Conservation (phyloP, 495 filamentous ascomycete species). For the Podospora pseudocomata region DNA sequence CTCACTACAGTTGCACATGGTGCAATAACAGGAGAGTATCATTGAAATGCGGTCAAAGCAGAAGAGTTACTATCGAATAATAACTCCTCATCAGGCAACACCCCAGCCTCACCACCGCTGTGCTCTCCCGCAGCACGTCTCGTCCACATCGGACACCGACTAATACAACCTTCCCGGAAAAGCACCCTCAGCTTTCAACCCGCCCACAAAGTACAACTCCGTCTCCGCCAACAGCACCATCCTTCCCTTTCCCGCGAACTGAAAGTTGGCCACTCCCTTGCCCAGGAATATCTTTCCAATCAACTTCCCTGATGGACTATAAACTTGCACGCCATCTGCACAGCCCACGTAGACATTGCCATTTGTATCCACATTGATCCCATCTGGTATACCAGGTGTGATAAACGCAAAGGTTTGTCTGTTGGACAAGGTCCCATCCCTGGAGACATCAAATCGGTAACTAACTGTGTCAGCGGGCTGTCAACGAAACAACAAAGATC, state of each 20-base stretch:
- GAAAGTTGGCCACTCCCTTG: conserved; percentile 49
- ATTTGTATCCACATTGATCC: conserved; percentile 55
- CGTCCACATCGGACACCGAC: not conserved
- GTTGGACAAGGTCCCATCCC: conserved; percentile 42
- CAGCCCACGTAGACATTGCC: conserved; percentile 60
- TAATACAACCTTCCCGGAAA: conserved; percentile 25
- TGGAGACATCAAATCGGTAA: conserved; percentile 40
- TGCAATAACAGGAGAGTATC: too few species aligned
- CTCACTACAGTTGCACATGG: too few species aligned
- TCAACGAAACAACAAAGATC: not conserved
- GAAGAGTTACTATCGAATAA: not conserved
- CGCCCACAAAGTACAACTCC: conserved; percentile 45
- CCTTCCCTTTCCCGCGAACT: conserved; percentile 52
- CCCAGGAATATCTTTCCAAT: conserved; percentile 56
- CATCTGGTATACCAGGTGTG: conserved; percentile 54
- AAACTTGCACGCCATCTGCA: conserved; percentile 62
- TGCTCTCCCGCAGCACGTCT: not conserved
- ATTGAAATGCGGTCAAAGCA: too few species aligned
- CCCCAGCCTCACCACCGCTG: too few species aligned
- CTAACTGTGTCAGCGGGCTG: conserved; percentile 20
- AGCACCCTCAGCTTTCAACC: conserved; percentile 42
- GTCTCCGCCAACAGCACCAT: conserved; percentile 51
- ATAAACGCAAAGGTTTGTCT: conserved; percentile 57
- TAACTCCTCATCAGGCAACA: not conserved
- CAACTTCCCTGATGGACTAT: conserved; percentile 52